Evolutionary conservation across 345 rosid species (phyloP).

Genomic region (Durio zibethinus): DNA sequence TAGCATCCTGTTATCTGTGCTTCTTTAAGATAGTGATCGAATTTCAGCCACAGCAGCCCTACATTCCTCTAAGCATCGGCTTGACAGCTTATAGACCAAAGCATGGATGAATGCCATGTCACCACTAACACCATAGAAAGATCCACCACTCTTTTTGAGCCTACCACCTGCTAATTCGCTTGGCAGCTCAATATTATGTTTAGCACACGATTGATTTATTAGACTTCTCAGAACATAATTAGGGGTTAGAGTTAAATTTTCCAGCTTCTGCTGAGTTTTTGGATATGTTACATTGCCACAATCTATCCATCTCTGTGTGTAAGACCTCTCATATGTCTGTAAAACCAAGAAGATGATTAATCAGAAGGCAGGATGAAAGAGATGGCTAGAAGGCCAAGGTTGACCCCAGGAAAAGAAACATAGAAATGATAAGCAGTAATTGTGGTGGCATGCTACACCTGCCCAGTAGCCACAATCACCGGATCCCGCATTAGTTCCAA

Average conservation of each 20-base stretch:
- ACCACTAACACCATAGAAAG: constrained; percentile 56
- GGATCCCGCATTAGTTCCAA: constrained; percentile 95
- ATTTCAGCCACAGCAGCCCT: constrained; percentile 67
- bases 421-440: background rate
- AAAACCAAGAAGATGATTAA: constrained; percentile 15
- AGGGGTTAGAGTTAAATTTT: constrained; percentile 73
- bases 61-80: constrained; percentile 46
- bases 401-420: background rate
- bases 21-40: constrained; percentile 73
- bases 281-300: constrained; percentile 84
- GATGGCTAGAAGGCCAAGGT: background rate
- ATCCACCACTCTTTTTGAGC: constrained; percentile 55
- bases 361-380: constrained; percentile 15
- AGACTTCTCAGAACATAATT: constrained; percentile 84
- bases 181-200: constrained; percentile 76
- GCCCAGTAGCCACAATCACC: constrained; percentile 93
- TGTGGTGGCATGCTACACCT: constrained; percentile 37
- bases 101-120: constrained; percentile 66
- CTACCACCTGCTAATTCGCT: constrained; percentile 48
- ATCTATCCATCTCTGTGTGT: constrained; percentile 95
- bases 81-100: constrained; percentile 62
- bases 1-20: constrained; percentile 78
- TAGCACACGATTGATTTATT: constrained; percentile 72
- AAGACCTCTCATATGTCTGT: constrained; percentile 96
- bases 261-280: constrained; percentile 91